Conservation (phyloP, 1,284 basidiomycete genomes). For the Stygiomarasmius scandens region DNA sequence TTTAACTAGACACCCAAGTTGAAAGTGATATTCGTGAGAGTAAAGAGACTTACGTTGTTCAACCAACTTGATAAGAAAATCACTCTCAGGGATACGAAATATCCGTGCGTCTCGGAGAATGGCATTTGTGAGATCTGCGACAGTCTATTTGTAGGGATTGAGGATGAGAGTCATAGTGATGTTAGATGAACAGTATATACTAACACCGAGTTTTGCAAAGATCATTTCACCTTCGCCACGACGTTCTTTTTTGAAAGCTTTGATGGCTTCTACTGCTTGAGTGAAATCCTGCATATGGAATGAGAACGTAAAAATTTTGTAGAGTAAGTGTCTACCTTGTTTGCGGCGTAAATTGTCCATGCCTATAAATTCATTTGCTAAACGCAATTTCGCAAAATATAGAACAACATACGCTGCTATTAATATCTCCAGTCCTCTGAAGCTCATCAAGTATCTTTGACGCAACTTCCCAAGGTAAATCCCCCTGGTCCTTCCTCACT, state of each 20-base stretch:
- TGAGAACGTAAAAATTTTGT: background rate
- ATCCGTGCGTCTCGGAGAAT: conserved; percentile 35
- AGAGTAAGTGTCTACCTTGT: conserved; percentile 25
- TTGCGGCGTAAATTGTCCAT: conserved; percentile 36
- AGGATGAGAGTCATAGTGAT: background rate
- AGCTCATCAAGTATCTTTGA: conserved; percentile 18
- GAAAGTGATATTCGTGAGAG: background rate
- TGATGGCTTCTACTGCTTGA: background rate
- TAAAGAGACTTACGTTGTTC: conserved; percentile 28
- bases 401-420: conserved; percentile 29
- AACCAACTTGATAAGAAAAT: conserved; percentile 26
- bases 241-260: background rate
- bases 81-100: conserved; percentile 30
- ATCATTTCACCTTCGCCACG: conserved; percentile 20
- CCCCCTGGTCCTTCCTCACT: background rate
- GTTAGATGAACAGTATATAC: background rate
- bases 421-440: conserved; percentile 10
- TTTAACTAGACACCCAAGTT: conserved; percentile 8
- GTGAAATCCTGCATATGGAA: conserved; percentile 16
- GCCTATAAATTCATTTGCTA: conserved; percentile 26
- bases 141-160: conserved; percentile 20
- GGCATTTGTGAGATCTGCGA: conserved; percentile 32
- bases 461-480: conserved; percentile 25
- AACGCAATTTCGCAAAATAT: background rate
- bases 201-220: background rate